Base-by-base conservation (phyloP, 2,329 filamentous ascomycete genomes). In the Aspergillus arachidicola region DNA sequence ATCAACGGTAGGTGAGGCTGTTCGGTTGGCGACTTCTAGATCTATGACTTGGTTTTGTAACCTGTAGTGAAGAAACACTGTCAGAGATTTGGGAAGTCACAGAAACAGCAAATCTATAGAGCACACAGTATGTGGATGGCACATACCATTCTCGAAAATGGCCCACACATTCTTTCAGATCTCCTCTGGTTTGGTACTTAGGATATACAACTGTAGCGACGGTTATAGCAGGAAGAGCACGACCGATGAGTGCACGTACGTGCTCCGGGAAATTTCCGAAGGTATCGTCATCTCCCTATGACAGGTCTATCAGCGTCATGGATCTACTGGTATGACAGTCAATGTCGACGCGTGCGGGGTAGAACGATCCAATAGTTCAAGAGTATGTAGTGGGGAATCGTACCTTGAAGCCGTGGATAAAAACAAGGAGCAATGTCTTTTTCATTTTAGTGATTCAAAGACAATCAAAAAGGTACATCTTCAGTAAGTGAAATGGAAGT, bases 31-130 rank as follows among this genome's bases (percentile, higher is more conserved):
- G 62, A 97, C 94, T 79, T 99, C 94, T 72, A 97, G 83, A 77
- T 98, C 95, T 71, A 98, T 97, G 71, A 98, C 92, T 71, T 92
- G 92, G 75, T 97, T 90, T 68, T 94, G 88, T 19, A 98, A 87
- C 92, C 90, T 93, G 48, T 10, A 60, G 36, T 28, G 1, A 23
- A 56, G 23, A 34, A 14, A 54, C 6, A 56, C 16, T 28, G 6
- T 51, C 34, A 58, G 16, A 50, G n/a, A 43, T 5, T 51, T n/a
- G 62, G 28, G 7, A 46, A 6, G 4, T 12, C 9, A 26, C 56
- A 26, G 5, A 28, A 28, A 28, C 26, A 28, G 26, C 26, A 28
- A 28, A 28, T 28, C 26, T 28, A 28, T 28, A 28, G 26, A 28
- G 26, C 5, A 28, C 26, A 28, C 26, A 28, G 26, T 6, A 28